Conservation (phyloP, 2,329 filamentous ascomycete species). For the Sphaceloma murrayae region DNA sequence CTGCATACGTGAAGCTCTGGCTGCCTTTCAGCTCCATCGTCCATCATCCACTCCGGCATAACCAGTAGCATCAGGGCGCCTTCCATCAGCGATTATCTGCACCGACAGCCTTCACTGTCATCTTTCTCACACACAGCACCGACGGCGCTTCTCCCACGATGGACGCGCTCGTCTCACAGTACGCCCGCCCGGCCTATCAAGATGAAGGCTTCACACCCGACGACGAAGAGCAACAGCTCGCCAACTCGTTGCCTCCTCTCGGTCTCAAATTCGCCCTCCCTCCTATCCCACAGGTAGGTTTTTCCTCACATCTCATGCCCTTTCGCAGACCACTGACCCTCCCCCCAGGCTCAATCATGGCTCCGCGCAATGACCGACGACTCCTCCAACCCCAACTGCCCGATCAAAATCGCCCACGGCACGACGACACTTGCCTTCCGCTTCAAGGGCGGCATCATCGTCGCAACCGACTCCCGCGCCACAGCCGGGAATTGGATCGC, state of each 20-base stretch:
- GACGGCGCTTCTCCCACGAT: constrained; percentile 41
- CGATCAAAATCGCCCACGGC: constrained; percentile 98
- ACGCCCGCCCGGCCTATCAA: constrained; percentile 68
- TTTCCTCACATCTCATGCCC: neutral
- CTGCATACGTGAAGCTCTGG: constrained; percentile 9
- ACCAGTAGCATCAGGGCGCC: no score
- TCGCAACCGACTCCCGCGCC: constrained; percentile 93
- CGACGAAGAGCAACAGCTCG: constrained; percentile 58
- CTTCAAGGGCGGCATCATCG: constrained; percentile 97
- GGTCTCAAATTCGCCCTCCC: constrained; percentile 93
- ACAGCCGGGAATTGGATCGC: constrained; percentile 99
- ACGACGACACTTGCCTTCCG: constrained; percentile 96
- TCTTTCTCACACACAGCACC: neutral
- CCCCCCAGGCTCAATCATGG: constrained; percentile 72
- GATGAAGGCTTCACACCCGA: constrained; percentile 59
- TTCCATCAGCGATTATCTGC: neutral
- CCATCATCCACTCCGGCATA: constrained; percentile 6
- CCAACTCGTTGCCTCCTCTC: constrained; percentile 61
- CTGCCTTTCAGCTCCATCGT: constrained; percentile 9
- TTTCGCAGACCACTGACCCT: constrained; percentile 13
- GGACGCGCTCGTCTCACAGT: constrained; percentile 88
- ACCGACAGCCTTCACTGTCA: neutral
- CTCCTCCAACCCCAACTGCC: constrained; percentile 89
- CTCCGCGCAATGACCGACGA: constrained; percentile 96
- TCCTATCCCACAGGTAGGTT: constrained; percentile 73